Evolutionary conservation across 139 green algal genomes (phyloP), one percentile per base, ranked within the genome.

Genomic region (Picochlorum sp.): DNA sequence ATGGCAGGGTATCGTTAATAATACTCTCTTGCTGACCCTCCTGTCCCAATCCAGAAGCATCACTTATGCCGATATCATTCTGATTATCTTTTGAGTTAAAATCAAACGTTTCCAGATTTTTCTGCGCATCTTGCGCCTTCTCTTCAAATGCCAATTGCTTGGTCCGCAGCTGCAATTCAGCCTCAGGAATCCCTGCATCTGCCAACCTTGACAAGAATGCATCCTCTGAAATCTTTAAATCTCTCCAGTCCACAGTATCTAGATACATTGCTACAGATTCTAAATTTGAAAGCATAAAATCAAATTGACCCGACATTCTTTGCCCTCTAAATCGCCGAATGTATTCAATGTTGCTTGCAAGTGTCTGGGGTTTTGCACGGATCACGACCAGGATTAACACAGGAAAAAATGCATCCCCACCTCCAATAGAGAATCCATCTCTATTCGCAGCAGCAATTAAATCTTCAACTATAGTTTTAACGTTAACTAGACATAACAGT

Each of bases 351-450:
- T 89, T 91, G 49, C 61, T 73, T 12, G 80, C 68, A 14, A 94
- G 59, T 52, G 77, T 56, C 1, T 80, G 77, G 2, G 87, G 85
- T 18, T 80, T 76, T 2, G 84, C 81, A 39, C 68, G 63, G 31
- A 97, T 85, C 31, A 89, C 69, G 2, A 91, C 76, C 59, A 90
- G 91, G 47, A 97, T 89, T 14, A 98, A 81, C 41, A 92, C 70
- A 0, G 92, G 92, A 8, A 95, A 83, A 63, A 98, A 96, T 63
- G 92, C 88, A 67, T 98, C 90, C 18, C 89, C 90, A 26, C 89
- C 90, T 10, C 61, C 61, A 41, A 69, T 65, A 28, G 20, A 28
- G 2, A 52, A n/a, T 20, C 61, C 68, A 24, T 5, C n/a, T n/a
- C 25, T 29, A 25, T 50, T 56, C 25, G 62, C 62, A 41, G 30